Evolutionary conservation across 371 early-diverging fungal genomes (phyloP), one percentile per base, ranked within the genome.

Genomic region (Actinomortierella wolfii): DNA sequence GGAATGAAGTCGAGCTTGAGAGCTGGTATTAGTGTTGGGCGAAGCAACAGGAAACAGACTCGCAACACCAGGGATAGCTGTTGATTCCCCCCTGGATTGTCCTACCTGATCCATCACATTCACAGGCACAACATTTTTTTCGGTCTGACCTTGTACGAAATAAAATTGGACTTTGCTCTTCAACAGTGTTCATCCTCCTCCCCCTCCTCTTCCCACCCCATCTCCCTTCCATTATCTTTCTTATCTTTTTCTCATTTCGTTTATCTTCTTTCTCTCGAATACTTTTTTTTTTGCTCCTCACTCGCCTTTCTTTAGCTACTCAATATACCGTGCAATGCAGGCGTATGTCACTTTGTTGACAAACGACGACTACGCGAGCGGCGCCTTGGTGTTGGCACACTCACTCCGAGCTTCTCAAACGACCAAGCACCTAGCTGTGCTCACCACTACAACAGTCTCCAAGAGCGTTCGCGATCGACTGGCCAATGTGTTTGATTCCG

Each of bases 321-420:
- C 50, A 15, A 47, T 42, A 6, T n/a, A 15, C 41, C 18, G 29
- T 4, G 15, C 44, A 21, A 69, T 71, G 63, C 77, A 86, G 56
- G 92, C 92, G 3, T 93, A 78, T 77, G 82, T 88, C 29, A 93
- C 93, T 18, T 80, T 93, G 34, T 86, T 92, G 18, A 86, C 92
- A 29, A 88, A 83, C 56, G 90, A 92, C 63, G 59, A 77, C 5
- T 97, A 97, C 73, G 89, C 92, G 20, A 83, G 88, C 17, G 97
- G 96, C 2, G 97, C 96, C 1, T 79, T 93, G 5, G 89, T 92
- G 5, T 83, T 96, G 34, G 88, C 84, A 11, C 84, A 91, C 61
- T 90, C 94, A 14, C 80, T 97, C 45, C 82, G 91, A 13, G 82
- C 82, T 40, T 63, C 83, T 17, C 78, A 82, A 24, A 92, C 94